phyloP scores from a whole-genome alignment of 140 eudicot species.

The Cichorium intybus region DNA sequence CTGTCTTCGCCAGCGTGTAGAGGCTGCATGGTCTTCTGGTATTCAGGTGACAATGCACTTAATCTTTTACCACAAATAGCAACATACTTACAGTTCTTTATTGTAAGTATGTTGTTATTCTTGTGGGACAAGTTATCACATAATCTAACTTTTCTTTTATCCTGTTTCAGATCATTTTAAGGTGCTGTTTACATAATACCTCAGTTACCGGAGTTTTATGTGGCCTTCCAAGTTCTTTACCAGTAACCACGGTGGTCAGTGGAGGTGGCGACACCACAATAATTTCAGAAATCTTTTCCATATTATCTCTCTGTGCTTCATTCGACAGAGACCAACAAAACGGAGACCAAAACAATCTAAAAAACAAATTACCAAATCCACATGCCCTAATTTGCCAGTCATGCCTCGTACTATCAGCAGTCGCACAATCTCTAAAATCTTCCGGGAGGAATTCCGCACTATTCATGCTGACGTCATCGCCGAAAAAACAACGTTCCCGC shows the following conservation, averaged over 20 bases:
- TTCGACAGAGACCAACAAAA: constrained; percentile 51
- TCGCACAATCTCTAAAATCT: constrained; percentile 76
- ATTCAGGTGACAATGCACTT: constrained; percentile 94
- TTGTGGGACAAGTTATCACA: too few species aligned
- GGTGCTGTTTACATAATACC: constrained; percentile 80
- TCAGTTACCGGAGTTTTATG: constrained; percentile 65
- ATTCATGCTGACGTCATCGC: constrained; percentile 75
- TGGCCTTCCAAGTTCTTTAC: constrained; percentile 92
- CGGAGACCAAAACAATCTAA: constrained; percentile 54
- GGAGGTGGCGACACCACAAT: constrained; percentile 97
- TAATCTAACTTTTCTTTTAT: background rate
- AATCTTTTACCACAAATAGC: too few species aligned
- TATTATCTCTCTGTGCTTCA: constrained; percentile 70
- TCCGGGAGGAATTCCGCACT: constrained; percentile 79
- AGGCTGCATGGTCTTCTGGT: constrained; percentile 61
- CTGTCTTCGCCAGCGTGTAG: constrained; percentile 84
- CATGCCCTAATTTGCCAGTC: constrained; percentile 59
- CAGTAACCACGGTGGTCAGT: constrained; percentile 83
- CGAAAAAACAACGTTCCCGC: constrained; percentile 81
- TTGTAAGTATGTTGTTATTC: background rate
- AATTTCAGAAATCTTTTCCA: constrained; percentile 79
- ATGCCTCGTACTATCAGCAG: constrained; percentile 67
- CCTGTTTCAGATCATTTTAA: constrained; percentile 67
- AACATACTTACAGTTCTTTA: too few species aligned
- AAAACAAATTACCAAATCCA: constrained; percentile 53